phyloP scores from a whole-genome alignment of 768 basidiomycete species.

The Leccinum fibrillosum region DNA sequence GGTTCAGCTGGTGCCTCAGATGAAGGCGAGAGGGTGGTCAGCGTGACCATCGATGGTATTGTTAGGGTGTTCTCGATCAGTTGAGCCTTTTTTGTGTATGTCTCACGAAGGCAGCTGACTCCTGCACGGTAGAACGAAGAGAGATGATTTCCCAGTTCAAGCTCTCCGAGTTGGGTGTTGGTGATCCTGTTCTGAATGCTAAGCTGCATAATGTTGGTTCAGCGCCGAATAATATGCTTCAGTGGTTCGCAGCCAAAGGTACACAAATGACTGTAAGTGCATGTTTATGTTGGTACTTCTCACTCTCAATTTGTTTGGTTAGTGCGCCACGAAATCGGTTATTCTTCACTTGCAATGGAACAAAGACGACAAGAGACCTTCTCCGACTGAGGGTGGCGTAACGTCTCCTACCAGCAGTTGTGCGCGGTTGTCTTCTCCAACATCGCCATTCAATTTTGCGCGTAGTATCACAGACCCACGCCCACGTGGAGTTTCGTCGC shows the following conservation, averaged over 20 bases:
- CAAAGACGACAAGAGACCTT: slow-evolving; percentile 45
- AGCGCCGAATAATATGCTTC: slow-evolving; percentile 85
- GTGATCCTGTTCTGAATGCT: slow-evolving; percentile 62
- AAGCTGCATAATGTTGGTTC: slow-evolving; percentile 75
- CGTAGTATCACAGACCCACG: slow-evolving; percentile 30
- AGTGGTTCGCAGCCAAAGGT: slow-evolving; percentile 93
- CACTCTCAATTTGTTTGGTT: background rate
- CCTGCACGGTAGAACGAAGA: slow-evolving; percentile 43
- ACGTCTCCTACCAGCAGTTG: slow-evolving; percentile 25
- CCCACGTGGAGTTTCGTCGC: slow-evolving; percentile 46
- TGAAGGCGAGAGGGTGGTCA: slow-evolving; percentile 82
- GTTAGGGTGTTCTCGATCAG: slow-evolving; percentile 90
- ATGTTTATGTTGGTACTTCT: background rate
- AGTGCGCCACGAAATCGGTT: slow-evolving; percentile 88
- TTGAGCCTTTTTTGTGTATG: slow-evolving; percentile 36
- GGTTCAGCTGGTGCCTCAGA: slow-evolving; percentile 37
- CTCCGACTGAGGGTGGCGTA: slow-evolving; percentile 10
- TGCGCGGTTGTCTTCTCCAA: slow-evolving; percentile 27
- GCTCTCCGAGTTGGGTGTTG: slow-evolving; percentile 68
- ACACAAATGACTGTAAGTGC: slow-evolving; percentile 79
- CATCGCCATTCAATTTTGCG: slow-evolving; percentile 19
- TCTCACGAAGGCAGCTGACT: slow-evolving; percentile 3
- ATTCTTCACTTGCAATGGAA: slow-evolving; percentile 87
- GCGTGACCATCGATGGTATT: slow-evolving; percentile 89
- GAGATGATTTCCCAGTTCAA: slow-evolving; percentile 95